Evolutionary conservation across 1,139 yeast species (phyloP).

Genomic region (Yamadazyma mexicana): DNA sequence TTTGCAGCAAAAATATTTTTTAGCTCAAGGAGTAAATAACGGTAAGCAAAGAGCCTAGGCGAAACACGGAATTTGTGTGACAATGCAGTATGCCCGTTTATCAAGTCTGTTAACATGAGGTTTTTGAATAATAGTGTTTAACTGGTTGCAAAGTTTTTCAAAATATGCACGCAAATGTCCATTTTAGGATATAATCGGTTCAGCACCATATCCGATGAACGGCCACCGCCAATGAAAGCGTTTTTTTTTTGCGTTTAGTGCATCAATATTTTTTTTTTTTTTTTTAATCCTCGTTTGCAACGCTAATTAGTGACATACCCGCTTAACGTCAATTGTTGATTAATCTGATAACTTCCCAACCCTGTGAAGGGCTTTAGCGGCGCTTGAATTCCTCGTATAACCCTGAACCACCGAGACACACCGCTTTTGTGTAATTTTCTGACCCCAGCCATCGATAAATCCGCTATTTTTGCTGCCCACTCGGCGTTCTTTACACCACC

Average conservation of each 20-base stretch:
- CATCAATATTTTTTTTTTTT: neutral
- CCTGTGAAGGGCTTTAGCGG: neutral
- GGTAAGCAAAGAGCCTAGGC: too few species aligned
- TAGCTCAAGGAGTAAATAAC: too few species aligned
- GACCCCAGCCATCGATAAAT: neutral
- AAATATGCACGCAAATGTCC: too few species aligned
- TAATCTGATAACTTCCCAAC: neutral
- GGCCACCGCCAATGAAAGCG: neutral
- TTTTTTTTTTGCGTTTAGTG: neutral
- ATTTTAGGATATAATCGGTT: neutral
- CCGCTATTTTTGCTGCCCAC: too few species aligned
- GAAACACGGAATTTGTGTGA: too few species aligned
- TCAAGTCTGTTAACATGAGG: too few species aligned
- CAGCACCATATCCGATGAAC: neutral
- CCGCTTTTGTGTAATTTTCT: neutral
- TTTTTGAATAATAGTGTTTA: too few species aligned
- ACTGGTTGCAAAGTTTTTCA: too few species aligned
- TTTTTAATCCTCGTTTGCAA: too few species aligned
- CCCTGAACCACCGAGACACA: neutral
- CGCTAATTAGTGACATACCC: too few species aligned
- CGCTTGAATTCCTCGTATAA: neutral
- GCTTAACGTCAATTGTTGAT: neutral
- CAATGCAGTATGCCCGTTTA: too few species aligned
- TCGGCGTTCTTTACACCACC: too few species aligned
- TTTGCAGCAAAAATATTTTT: conserved; percentile 1